These are phyloP conservation scores for Arachis hypogaea DNA, from an alignment of 306 rosid species.

Conservation along the genomic window DNA sequence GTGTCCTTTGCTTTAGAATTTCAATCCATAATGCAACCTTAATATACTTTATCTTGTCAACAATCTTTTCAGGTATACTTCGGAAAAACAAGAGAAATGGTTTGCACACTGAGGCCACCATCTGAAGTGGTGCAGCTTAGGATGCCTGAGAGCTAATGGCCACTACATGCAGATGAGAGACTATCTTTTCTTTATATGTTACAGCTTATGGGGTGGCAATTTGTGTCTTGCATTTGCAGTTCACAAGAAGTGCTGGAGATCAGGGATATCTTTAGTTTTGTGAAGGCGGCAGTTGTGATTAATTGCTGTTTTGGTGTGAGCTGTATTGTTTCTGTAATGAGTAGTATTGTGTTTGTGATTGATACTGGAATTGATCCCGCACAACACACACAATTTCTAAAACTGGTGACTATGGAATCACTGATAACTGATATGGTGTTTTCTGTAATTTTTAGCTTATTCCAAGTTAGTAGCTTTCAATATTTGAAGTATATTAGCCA, in stretches of 20 bases:
- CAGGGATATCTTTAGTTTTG: slow-evolving; percentile 19
- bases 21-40: background rate
- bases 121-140: slow-evolving; percentile 77
- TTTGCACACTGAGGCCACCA: slow-evolving; percentile 94
- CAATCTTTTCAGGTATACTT: slow-evolving; percentile 70
- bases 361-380: slow-evolving; percentile 28
- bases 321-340: slow-evolving; percentile 34
- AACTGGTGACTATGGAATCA: slow-evolving; percentile 7
- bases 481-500: background rate
- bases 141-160: slow-evolving; percentile 69
- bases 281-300: slow-evolving; percentile 28
- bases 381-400: slow-evolving; percentile 16
- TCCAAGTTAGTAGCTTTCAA: background rate
- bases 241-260: slow-evolving; percentile 27
- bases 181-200: slow-evolving; percentile 30
- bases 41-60: background rate
- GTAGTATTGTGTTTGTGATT: slow-evolving; percentile 32
- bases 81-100: slow-evolving; percentile 99
- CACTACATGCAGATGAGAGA: slow-evolving; percentile 22
- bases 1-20: slow-evolving; percentile 17
- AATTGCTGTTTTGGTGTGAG: slow-evolving; percentile 38
- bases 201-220: slow-evolving; percentile 29
- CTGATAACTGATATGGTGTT: background rate
- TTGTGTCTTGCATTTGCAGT: slow-evolving; percentile 34
- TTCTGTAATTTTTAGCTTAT: background rate